phyloP scores from a whole-genome alignment of 1,139 yeast genomes.

The Geotrichum bryndzae region DNA sequence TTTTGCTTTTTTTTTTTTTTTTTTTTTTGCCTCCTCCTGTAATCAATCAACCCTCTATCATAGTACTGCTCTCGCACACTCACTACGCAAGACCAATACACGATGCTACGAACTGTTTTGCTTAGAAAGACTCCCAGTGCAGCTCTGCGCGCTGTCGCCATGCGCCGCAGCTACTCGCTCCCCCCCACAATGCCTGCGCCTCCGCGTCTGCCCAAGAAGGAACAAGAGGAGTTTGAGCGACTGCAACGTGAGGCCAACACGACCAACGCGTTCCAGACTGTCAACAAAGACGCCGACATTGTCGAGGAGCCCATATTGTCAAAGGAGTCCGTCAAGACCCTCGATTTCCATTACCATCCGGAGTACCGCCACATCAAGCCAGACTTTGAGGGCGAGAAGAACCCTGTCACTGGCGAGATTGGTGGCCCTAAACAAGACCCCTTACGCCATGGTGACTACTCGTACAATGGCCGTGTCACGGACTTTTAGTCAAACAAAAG shows the following conservation, averaged over 20 bases:
- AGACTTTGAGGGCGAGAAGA: slow-evolving; percentile 91
- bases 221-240: slow-evolving; percentile 87
- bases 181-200: slow-evolving; percentile 53
- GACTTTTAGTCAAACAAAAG: slow-evolving; percentile 51
- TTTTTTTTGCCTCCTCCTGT: background rate
- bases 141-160: background rate
- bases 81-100: background rate
- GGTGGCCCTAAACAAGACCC: slow-evolving; percentile 99
- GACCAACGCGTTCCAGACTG: slow-evolving; percentile 54
- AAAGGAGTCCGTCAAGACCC: slow-evolving; percentile 44
- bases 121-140: background rate
- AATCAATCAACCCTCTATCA: background rate
- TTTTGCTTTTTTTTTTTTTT: background rate
- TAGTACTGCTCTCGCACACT: background rate
- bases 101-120: background rate
- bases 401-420: slow-evolving; percentile 89
- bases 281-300: slow-evolving; percentile 31
- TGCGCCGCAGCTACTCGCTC: background rate
- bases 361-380: slow-evolving; percentile 74
- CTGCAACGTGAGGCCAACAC: slow-evolving; percentile 77
- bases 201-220: slow-evolving; percentile 75
- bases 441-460: slow-evolving; percentile 84
- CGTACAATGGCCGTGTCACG: slow-evolving; percentile 92
- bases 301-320: slow-evolving; percentile 34
- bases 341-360: slow-evolving; percentile 57